phyloP scores from a whole-genome alignment of 2,329 filamentous ascomycete species.

The Rhytidhysteron rufulum region DNA sequence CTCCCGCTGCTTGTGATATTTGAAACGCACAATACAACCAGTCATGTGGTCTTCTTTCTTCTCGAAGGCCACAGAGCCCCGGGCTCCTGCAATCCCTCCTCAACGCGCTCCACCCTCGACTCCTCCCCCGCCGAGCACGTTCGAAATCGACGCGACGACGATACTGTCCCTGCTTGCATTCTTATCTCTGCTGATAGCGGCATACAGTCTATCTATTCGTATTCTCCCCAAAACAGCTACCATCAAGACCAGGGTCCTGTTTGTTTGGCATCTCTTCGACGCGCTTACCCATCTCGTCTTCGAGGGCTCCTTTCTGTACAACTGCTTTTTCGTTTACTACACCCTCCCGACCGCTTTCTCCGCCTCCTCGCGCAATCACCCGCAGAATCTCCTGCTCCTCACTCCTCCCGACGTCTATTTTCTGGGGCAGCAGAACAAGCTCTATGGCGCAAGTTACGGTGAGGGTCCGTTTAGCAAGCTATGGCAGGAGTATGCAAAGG shows the following conservation, averaged over 20 bases:
- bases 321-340: conserved; percentile 76
- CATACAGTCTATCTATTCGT: conserved; percentile 47
- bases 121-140: conserved; percentile 48
- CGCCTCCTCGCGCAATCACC: conserved; percentile 21
- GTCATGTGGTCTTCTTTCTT: conserved; percentile 3
- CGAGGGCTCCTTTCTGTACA: conserved; percentile 87
- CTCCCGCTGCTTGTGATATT: conserved; percentile 8
- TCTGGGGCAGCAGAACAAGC: conserved; percentile 49
- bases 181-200: conserved; percentile 51
- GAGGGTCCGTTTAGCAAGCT: conserved; percentile 50
- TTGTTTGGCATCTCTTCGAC: conserved; percentile 94
- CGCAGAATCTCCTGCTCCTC: conserved; percentile 32
- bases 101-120: conserved; percentile 55
- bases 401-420: conserved; percentile 50
- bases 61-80: conserved; percentile 1
- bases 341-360: conserved; percentile 39
- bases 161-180: conserved; percentile 53
- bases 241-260: conserved; percentile 66
- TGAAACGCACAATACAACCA: conserved; percentile 1
- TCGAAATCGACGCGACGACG: conserved; percentile 47
- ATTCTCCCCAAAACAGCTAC: conserved; percentile 54
- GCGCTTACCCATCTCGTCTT: conserved; percentile 87
- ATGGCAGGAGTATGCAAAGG: conserved; percentile 65
- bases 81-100: conserved; percentile 44
- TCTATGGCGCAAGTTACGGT: conserved; percentile 59